A percentile compares a stretch with the other conserved stretches of the same genome.
Conservation (phyloP, 78 protist genomes). For the Polysphondylium violaceum region DNA sequence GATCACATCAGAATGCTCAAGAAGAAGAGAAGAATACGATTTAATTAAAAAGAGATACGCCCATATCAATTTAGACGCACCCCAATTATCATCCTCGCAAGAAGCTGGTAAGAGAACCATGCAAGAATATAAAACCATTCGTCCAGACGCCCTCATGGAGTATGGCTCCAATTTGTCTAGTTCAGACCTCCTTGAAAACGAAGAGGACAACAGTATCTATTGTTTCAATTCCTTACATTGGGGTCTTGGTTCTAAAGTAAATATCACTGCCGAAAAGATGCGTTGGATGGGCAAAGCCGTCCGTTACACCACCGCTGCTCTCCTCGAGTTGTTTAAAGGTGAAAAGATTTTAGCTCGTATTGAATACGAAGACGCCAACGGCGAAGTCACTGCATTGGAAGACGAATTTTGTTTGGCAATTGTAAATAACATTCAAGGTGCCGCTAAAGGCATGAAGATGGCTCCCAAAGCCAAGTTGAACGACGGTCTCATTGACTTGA, state of each 20-base stretch:
- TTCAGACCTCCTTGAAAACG: neutral
- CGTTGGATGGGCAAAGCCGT: conserved; percentile 86
- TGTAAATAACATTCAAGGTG: conserved; percentile 79
- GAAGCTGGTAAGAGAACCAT: conserved; percentile 61
- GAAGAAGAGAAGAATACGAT: conserved; percentile 30
- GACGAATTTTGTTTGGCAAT: conserved; percentile 80
- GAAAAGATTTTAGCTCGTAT: conserved; percentile 78
- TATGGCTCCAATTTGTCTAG: conserved; percentile 14
- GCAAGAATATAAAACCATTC: conserved; percentile 17
- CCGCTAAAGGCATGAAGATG: conserved; percentile 85
- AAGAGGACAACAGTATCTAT: conserved; percentile 1
- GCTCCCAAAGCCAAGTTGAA: conserved; percentile 84
- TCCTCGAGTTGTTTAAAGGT: conserved; percentile 71
- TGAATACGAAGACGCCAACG: conserved; percentile 75
- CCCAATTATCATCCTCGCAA: conserved; percentile 10
- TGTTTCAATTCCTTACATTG: conserved; percentile 82
- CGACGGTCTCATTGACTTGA: conserved; percentile 79
- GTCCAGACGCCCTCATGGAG: conserved; percentile 71
- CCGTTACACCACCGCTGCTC: conserved; percentile 80
- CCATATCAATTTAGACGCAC: conserved; percentile 28
- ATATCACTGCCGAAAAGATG: conserved; percentile 81
- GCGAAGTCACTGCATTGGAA: conserved; percentile 54
- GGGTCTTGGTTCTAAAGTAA: conserved; percentile 80
- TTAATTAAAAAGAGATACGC: conserved; percentile 37
- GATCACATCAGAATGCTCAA: conserved; percentile 27